Conservation (phyloP, 2,329 filamentous ascomycete genomes). For the Colletotrichum orbiculare region DNA sequence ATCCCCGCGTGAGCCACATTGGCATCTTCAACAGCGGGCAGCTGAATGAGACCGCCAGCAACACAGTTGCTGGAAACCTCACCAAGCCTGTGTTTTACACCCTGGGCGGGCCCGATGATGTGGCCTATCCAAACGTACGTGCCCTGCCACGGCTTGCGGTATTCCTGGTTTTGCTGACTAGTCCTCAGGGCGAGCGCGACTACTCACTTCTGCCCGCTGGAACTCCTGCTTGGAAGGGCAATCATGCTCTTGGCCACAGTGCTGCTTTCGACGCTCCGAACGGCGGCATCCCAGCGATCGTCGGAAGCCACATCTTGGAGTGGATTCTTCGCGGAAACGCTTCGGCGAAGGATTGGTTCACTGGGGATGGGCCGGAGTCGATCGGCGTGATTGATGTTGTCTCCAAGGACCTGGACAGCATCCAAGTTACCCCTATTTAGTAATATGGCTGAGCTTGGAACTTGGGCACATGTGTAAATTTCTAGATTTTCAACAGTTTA, state of each 20-base stretch:
- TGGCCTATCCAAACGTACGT: slow-evolving; percentile 11
- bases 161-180: neutral
- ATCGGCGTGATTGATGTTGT: neutral
- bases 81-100: slow-evolving; percentile 25
- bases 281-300: slow-evolving; percentile 10
- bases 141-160: no score
- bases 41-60: neutral
- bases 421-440: slow-evolving; percentile 18
- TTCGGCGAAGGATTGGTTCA: slow-evolving; percentile 12
- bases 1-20: slow-evolving; percentile 11
- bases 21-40: slow-evolving; percentile 29
- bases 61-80: neutral
- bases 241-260: slow-evolving; percentile 20
- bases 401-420: slow-evolving; percentile 11
- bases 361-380: neutral
- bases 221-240: slow-evolving; percentile 26
- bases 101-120: slow-evolving; percentile 11
- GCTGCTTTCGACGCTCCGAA: slow-evolving; percentile 20
- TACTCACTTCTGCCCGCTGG: neutral
- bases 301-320: slow-evolving; percentile 9
- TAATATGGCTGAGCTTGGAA: neutral
- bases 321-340: slow-evolving; percentile 25
- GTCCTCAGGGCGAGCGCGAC: slow-evolving; percentile 19
- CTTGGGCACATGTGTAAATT: neutral
- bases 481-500: neutral